Base-by-base conservation (phyloP, 805 yeast species). In the Ogataea ramenticola region DNA sequence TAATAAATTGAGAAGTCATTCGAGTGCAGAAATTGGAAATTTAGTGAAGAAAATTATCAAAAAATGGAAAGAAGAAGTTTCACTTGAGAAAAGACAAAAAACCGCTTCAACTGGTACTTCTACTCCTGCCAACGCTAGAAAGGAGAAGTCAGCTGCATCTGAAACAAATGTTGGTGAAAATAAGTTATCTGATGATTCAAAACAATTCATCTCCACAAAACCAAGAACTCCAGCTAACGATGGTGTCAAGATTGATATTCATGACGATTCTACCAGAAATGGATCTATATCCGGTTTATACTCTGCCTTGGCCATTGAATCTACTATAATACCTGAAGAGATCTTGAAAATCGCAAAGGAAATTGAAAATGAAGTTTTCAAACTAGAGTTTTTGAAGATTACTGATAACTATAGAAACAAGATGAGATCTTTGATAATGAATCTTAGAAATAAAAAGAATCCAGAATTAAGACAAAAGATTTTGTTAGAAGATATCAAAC, bases 1-100 rank as follows among this genome's bases (percentile, higher is more conserved):
- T 36, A 93, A 93, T 67, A 89, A 87, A 64, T 79, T 85, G 56
- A 79, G 96, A 50, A 66, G 86, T 9, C 79, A 80, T 39, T 57
- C 65, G 27, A 86, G 85, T 62, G 49, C 74, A 20, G 95, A 89
- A 52, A 75, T 93, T 39, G 70, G 82, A 12, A 65, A 72, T 2
- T 65, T 85, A 35, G 98, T 91, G 32, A 86, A 86, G 61, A 79
- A 78, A 52, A 86, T 90, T 68, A 89, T 93, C 54, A 77, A 79
- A 52, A 70, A 74, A 32, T 93, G 99, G 99, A 88, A 88, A 58
- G 97, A 91, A 50, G 81, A 80, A 42, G 95, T 91, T 15, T 81
- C 81, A 38, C 71, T 69, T 47, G 85, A 82, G 53, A 83, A 82
- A 61, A 64, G 64, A 49, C 14, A 24, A n/a, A 41, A 40, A 33